Percentiles rank a stretch among this genome's conserved stretches.
Evolutionary conservation across 2,329 filamentous ascomycete genomes (phyloP).

Genomic region (Camillea tinctor): DNA sequence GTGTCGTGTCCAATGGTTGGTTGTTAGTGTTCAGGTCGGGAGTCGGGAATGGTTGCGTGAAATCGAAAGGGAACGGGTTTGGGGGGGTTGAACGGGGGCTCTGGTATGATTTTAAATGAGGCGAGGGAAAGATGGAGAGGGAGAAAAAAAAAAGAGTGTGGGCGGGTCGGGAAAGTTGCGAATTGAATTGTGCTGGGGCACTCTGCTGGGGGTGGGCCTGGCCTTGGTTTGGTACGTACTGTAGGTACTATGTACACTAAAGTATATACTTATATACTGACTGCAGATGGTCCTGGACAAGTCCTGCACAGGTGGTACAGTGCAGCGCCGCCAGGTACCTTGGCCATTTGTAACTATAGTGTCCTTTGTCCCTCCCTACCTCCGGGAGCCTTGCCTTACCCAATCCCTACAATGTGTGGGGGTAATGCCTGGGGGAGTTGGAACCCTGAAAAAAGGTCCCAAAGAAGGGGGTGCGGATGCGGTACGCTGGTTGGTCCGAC

Average conservation of each 20-base stretch:
- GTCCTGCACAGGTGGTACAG: neutral
- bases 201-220: constrained; percentile 8
- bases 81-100: constrained; percentile 34
- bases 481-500: constrained; percentile 11
- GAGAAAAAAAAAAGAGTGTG: too few relatives aligned
- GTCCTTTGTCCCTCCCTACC: constrained; percentile 11
- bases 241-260: too few relatives aligned
- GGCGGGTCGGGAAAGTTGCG: constrained; percentile 27
- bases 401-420: constrained; percentile 28
- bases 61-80: constrained; percentile 26
- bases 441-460: constrained; percentile 17
- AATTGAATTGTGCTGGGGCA: constrained; percentile 16
- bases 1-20: constrained; percentile 10
- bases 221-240: too few relatives aligned
- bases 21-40: neutral
- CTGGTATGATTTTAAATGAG: constrained; percentile 37
- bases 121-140: constrained; percentile 18
- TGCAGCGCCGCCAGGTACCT: constrained; percentile 9
- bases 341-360: constrained; percentile 23
- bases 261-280: neutral
- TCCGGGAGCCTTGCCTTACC: constrained; percentile 23
- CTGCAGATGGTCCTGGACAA: neutral
- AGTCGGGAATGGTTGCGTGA: neutral
- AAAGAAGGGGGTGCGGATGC: constrained; percentile 16
- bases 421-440: constrained; percentile 27